These are phyloP conservation scores for Umbilicus rupestris DNA, from an alignment of 164 flowering plant species.

Conservation along the genomic window DNA sequence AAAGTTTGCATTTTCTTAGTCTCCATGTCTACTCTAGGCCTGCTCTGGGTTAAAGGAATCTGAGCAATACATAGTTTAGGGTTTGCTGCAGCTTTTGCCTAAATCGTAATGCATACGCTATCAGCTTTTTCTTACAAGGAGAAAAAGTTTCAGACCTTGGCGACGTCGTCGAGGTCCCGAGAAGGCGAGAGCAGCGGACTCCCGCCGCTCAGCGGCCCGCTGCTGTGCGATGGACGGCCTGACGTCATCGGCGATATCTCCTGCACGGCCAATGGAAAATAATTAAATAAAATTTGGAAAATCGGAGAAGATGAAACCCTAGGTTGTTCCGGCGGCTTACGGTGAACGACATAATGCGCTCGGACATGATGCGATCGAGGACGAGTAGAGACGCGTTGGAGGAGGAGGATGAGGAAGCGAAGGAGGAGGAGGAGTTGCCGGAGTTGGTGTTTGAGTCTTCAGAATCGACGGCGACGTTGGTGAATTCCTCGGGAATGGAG, in stretches of 20 bases:
- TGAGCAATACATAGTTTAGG: too few species aligned
- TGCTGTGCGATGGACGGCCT: conserved; percentile 6
- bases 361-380: conserved; percentile 57
- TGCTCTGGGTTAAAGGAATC: too few species aligned
- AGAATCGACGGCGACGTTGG: conserved; percentile 25
- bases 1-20: too few species aligned
- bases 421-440: conserved; percentile 31
- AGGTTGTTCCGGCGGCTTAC: too few species aligned
- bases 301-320: too few species aligned
- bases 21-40: too few species aligned
- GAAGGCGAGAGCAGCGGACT: background rate
- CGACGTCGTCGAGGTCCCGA: background rate
- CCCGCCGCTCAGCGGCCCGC: conserved; percentile 4
- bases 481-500: conserved; percentile 12
- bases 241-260: conserved; percentile 3
- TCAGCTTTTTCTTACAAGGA: too few species aligned
- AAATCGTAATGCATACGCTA: too few species aligned
- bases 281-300: too few species aligned
- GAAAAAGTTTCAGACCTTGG: background rate
- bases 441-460: conserved; percentile 32
- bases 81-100: too few species aligned
- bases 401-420: conserved; percentile 53
- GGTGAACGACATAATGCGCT: too few species aligned
- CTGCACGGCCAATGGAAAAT: background rate
- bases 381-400: conserved; percentile 55